Base-by-base conservation (phyloP, 2,329 filamentous ascomycete genomes). In the Colletotrichum sidae region DNA sequence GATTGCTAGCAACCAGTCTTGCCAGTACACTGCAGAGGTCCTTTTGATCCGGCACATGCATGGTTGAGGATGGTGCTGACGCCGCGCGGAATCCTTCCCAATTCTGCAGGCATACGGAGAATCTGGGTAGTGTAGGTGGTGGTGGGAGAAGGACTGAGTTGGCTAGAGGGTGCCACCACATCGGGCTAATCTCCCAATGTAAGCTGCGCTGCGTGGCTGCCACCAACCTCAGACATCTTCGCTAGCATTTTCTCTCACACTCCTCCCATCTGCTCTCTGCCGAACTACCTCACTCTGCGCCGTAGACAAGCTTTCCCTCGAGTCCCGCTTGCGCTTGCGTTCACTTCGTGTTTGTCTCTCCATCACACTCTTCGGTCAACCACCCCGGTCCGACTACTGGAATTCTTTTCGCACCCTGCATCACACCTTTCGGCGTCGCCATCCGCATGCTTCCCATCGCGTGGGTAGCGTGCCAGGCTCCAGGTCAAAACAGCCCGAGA, bases 191-290 rank as follows among this genome's bases (percentile, higher is more conserved):
- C 25, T 25, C 25, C 25, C 25, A 59, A 54, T 41, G 60, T 52
- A 59, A 63, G 55, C 60, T 59, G 60, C 17, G 49, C 55, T 53
- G 55, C 44, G 61, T 60, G 56, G 61, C 56, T 60, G 50, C 49
- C 57, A 17, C 50, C 57, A 17, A 37, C 50, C 50, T 41, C 41
- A 10, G 39, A 55, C 56, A 61, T 56, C 15, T n/a, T 47, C 34
- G 33, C 35, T 49, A 25, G 45, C 44, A n/a, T n/a, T 17, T 8
- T 46, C 8, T 33, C 54, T 56, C 54, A 35, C 25, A 25, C 25
- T 25, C 25, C 25, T 25, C 25, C 25, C 25, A 25, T 25, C 25
- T 25, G 41, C 44, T 41, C 11, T 15, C 42, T 44, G 42, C 42
- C 42, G 8, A 44, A 44, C 42, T 3, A n/a, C 42, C 10, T 46